Percentiles rank a stretch among this genome's conserved stretches.
phyloP scores from a whole-genome alignment of 768 basidiomycete species.

The Tricholoma matsutake region DNA sequence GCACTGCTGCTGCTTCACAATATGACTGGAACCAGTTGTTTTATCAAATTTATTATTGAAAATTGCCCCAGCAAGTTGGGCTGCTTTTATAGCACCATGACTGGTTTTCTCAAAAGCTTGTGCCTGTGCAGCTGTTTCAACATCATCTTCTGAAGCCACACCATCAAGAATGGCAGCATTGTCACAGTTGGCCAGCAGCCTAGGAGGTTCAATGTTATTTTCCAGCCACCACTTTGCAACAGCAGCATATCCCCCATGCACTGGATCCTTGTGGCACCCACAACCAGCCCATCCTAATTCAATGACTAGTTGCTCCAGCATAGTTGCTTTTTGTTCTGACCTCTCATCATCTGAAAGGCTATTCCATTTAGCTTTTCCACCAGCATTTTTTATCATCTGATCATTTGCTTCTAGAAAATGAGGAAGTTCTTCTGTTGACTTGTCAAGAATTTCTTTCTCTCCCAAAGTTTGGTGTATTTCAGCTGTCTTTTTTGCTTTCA shows the following conservation, averaged over 20 bases:
- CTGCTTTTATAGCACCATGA: conserved; percentile 7
- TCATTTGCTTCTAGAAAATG: conserved; percentile 7
- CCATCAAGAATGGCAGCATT: conserved; percentile 18
- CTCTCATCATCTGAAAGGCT: conserved; percentile 6
- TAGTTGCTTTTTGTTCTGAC: conserved; percentile 9
- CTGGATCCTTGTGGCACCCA: conserved; percentile 31
- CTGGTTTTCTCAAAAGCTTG: conserved; percentile 6
- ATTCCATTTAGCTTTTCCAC: conserved; percentile 15
- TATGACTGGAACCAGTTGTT: conserved; percentile 21
- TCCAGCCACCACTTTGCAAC: conserved; percentile 18
- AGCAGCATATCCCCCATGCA: conserved; percentile 22
- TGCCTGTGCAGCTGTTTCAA: conserved; percentile 5
- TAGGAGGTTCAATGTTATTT: conserved; percentile 17
- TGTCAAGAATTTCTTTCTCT: conserved; percentile 19
- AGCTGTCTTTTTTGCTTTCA: conserved; percentile 16
- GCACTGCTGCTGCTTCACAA: conserved; percentile 20
- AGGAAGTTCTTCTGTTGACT: conserved; percentile 5
- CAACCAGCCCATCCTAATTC: conserved; percentile 23
- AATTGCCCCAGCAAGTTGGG: conserved; percentile 22
- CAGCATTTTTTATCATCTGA: conserved; percentile 12
- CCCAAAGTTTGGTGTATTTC: conserved; percentile 21
- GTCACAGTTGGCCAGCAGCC: conserved; percentile 25
- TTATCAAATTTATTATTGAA: conserved; percentile 34
- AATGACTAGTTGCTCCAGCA: conserved; percentile 9
- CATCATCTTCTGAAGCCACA: not conserved